These are phyloP conservation scores for Spinacia oleracea DNA, from an alignment of 179 eudicot species.

Conservation along the genomic window DNA sequence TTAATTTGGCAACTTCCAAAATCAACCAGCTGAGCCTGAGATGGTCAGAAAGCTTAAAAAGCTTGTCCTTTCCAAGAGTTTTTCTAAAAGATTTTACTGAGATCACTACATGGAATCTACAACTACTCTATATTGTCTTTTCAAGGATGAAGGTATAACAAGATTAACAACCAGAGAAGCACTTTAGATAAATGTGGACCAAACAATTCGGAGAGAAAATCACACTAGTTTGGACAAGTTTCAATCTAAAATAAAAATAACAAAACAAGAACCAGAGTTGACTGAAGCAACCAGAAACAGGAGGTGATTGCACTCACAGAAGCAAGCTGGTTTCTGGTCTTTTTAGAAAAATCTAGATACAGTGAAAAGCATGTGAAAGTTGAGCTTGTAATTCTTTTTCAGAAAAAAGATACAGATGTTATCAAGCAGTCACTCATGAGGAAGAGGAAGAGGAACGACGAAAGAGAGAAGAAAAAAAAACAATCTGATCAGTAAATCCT, in stretches of 20 bases:
- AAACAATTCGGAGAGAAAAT: not conserved
- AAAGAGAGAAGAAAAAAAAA: not conserved
- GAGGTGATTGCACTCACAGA: not conserved
- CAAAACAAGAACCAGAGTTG: not conserved
- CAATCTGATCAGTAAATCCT: constrained; percentile 6
- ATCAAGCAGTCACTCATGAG: not conserved
- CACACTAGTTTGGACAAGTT: not conserved
- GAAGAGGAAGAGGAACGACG: not conserved
- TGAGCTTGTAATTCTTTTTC: not conserved
- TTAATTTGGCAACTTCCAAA: not conserved
- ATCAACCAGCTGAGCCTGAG: not conserved
- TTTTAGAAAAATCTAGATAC: not conserved
- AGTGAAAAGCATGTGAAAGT: not conserved
- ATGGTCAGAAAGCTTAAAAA: not conserved
- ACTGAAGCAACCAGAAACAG: not conserved
- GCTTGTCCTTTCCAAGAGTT: not conserved
- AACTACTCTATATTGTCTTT: not conserved
- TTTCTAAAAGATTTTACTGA: not conserved
- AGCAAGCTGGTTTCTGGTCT: not conserved
- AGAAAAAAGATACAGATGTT: not conserved
- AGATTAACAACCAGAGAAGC: not conserved
- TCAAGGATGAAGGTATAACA: not conserved
- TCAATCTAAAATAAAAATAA: not conserved
- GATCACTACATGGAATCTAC: not conserved
- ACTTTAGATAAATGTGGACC: not conserved